phyloP scores from a whole-genome alignment of 768 basidiomycete genomes.

The Gymnopilus junonius region DNA sequence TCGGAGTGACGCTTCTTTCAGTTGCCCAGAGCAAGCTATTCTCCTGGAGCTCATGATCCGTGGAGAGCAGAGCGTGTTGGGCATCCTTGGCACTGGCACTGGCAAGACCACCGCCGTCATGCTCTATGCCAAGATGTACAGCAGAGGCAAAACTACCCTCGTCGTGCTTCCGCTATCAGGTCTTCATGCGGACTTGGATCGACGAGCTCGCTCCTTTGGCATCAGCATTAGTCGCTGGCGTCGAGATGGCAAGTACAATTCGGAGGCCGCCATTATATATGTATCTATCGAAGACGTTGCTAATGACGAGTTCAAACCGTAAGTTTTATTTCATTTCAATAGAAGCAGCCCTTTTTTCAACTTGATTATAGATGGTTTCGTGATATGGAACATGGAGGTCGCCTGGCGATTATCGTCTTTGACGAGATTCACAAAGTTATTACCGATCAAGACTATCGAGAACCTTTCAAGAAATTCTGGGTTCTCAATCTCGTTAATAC shows the following conservation, averaged over 20 bases:
- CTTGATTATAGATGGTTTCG: background rate
- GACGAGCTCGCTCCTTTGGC: background rate
- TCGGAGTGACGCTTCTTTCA: slow-evolving; percentile 4
- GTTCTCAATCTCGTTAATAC: slow-evolving; percentile 1
- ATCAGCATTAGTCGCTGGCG: background rate
- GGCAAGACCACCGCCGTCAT: slow-evolving; percentile 18
- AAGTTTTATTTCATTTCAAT: background rate
- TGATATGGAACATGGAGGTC: background rate
- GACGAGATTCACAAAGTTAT: slow-evolving; percentile 21
- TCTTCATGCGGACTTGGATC: slow-evolving; percentile 16
- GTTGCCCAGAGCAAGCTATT: slow-evolving; percentile 14
- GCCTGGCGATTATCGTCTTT: slow-evolving; percentile 7
- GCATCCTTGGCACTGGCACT: slow-evolving; percentile 13
- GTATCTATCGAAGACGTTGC: slow-evolving; percentile 11
- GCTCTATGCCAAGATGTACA: slow-evolving; percentile 6
- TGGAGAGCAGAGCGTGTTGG: slow-evolving; percentile 10
- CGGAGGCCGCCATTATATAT: background rate
- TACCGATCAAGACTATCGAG: slow-evolving; percentile 9
- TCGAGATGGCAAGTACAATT: background rate
- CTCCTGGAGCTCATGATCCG: slow-evolving; percentile 12
- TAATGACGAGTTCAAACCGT: slow-evolving; percentile 1
- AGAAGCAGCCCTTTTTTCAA: background rate
- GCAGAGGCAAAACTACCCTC: background rate
- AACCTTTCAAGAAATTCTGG: background rate
- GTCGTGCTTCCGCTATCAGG: slow-evolving; percentile 15